phyloP scores from a whole-genome alignment of 495 filamentous ascomycete genomes.

The Neohortaea acidophila region DNA sequence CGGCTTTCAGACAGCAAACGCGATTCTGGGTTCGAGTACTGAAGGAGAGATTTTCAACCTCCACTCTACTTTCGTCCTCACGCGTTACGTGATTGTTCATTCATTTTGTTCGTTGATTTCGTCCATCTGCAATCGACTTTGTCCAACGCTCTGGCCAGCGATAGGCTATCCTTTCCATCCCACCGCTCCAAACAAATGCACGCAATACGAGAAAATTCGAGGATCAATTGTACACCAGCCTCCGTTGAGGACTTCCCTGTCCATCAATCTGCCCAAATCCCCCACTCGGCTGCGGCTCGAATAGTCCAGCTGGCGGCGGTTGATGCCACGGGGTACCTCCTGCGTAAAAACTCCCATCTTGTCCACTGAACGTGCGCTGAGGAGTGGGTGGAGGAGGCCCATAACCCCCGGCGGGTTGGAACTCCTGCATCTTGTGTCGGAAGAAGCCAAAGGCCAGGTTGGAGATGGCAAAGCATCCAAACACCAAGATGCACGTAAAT shows the following conservation, averaged over 20 bases:
- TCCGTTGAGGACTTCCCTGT: constrained; percentile 15
- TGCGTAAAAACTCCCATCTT: constrained; percentile 5
- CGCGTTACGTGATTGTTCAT: too few relatives aligned
- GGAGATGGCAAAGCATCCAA: constrained; percentile 39
- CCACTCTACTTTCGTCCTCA: too few relatives aligned
- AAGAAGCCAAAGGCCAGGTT: constrained; percentile 29
- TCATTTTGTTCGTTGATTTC: too few relatives aligned
- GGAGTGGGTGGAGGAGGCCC: constrained; percentile 23
- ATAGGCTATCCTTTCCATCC: too few relatives aligned
- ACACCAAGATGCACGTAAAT: constrained; percentile 39
- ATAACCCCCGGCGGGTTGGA: constrained; percentile 3
- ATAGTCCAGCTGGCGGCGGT: background rate
- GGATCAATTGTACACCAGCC: constrained; percentile 13
- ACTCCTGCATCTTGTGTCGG: constrained; percentile 10
- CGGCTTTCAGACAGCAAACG: too few relatives aligned
- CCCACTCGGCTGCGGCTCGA: constrained; percentile 18
- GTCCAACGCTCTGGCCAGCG: too few relatives aligned
- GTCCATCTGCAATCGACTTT: too few relatives aligned
- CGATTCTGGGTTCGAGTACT: too few relatives aligned
- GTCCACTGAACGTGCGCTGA: constrained; percentile 23
- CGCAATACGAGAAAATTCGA: too few relatives aligned
- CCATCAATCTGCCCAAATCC: constrained; percentile 17
- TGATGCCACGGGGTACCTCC: constrained; percentile 12
- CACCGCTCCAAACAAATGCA: too few relatives aligned
- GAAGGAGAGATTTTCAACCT: too few relatives aligned